Evolutionary conservation across 495 filamentous ascomycete species (phyloP).

Genomic region (Penicillium macrosclerotiorum): DNA sequence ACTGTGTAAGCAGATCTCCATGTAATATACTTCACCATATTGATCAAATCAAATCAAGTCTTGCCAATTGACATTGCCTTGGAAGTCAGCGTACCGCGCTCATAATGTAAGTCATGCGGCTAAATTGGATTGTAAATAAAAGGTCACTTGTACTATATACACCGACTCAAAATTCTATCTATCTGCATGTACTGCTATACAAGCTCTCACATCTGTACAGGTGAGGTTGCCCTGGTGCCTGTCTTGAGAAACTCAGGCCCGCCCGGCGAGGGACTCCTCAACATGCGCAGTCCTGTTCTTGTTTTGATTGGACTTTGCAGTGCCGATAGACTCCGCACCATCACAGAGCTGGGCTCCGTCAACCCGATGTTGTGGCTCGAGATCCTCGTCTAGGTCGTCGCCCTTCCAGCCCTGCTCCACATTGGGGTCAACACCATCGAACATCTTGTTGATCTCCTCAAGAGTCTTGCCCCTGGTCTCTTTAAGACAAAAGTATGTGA

Average conservation of each 20-base stretch:
- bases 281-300: constrained; percentile 11
- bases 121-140: no score
- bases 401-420: constrained; percentile 20
- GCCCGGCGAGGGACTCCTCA: constrained; percentile 16
- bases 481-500: constrained; percentile 46
- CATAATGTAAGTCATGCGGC: no score
- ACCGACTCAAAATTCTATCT: no score
- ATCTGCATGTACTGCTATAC: no score
- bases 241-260: constrained; percentile 10
- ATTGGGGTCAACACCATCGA: constrained; percentile 34
- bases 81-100: no score
- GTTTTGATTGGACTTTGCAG: constrained; percentile 5
- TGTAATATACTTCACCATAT: no score
- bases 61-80: no score
- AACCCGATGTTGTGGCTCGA: not conserved
- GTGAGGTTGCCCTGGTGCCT: not conserved
- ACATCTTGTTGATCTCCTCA: constrained; percentile 68
- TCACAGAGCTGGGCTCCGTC: not conserved
- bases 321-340: constrained; percentile 1
- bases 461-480: constrained; percentile 70
- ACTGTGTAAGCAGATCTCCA: no score
- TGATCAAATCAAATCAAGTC: no score
- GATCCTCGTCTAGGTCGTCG: not conserved
- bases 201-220: not conserved
- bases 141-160: no score